phyloP scores from a whole-genome alignment of 176 grass and related monocot genomes.

The Rhynchospora tenuis region DNA sequence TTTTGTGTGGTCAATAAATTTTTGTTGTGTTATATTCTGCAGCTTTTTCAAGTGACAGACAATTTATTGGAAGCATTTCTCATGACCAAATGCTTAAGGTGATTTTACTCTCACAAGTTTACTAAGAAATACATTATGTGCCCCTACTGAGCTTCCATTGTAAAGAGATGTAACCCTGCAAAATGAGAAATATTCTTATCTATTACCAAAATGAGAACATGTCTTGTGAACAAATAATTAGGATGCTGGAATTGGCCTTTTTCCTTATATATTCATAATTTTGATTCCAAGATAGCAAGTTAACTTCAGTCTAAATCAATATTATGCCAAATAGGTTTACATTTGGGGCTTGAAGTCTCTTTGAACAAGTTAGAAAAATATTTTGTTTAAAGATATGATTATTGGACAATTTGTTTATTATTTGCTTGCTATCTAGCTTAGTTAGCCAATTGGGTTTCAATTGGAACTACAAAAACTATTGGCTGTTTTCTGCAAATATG shows the following conservation, averaged over 20 bases:
- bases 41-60: slow-evolving; percentile 74
- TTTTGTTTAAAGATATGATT: neutral
- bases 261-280: neutral
- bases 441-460: neutral
- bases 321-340: neutral
- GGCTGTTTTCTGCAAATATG: neutral
- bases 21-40: slow-evolving; percentile 6
- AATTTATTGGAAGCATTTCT: slow-evolving; percentile 83
- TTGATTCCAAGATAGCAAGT: neutral
- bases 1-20: too few relatives aligned
- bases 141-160: neutral
- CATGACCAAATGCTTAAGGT: slow-evolving; percentile 98
- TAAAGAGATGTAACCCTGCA: neutral
- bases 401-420: neutral
- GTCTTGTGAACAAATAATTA: neutral
- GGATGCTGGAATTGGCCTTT: neutral
- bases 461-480: neutral
- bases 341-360: neutral
- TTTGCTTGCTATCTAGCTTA: neutral
- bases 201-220: neutral
- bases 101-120: neutral
- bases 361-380: neutral
- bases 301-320: neutral
- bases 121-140: neutral
- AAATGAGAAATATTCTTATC: neutral